A percentile compares a stretch with the other conserved stretches of the same genome.
phyloP scores from a whole-genome alignment of 306 rosid genomes.

The Crotalaria pallida region DNA sequence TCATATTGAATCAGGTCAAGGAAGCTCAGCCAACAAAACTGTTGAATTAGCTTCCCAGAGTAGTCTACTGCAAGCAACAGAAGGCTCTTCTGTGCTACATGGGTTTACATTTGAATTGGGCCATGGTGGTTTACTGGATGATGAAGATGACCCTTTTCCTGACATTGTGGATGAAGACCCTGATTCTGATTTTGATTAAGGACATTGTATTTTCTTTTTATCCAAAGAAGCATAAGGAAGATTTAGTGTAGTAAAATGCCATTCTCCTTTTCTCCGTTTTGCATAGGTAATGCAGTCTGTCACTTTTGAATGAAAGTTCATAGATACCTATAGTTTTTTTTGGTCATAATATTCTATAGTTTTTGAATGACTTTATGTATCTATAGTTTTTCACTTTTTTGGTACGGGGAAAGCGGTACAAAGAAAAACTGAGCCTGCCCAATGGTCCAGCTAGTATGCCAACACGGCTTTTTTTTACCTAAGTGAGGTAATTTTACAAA shows the following conservation, averaged over 20 bases:
- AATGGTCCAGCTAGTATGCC: too few relatives aligned
- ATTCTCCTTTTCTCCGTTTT: not conserved
- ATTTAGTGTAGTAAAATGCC: not conserved
- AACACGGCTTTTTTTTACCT: too few relatives aligned
- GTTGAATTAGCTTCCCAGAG: slow-evolving; percentile 14
- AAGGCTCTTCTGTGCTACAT: slow-evolving; percentile 17
- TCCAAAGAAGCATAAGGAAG: slow-evolving; percentile 3
- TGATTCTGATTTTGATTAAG: slow-evolving; percentile 57
- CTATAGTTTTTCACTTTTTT: too few relatives aligned
- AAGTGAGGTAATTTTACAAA: too few relatives aligned
- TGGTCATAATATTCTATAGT: too few relatives aligned
- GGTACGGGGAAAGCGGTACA: too few relatives aligned
- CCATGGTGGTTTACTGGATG: slow-evolving; percentile 15
- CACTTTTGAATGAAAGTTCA: slow-evolving; percentile 1
- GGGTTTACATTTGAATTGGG: slow-evolving; percentile 17
- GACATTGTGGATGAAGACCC: slow-evolving; percentile 68
- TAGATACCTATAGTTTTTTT: not conserved
- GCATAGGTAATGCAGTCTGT: slow-evolving; percentile 3
- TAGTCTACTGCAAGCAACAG: slow-evolving; percentile 4
- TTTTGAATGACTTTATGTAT: too few relatives aligned
- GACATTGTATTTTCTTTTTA: not conserved
- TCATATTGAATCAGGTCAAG: slow-evolving; percentile 12
- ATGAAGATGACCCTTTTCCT: slow-evolving; percentile 49
- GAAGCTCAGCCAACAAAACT: slow-evolving; percentile 2
- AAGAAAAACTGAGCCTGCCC: too few relatives aligned